Base-by-base conservation (phyloP, 345 rosid genomes). In the Moringa oleifera region DNA sequence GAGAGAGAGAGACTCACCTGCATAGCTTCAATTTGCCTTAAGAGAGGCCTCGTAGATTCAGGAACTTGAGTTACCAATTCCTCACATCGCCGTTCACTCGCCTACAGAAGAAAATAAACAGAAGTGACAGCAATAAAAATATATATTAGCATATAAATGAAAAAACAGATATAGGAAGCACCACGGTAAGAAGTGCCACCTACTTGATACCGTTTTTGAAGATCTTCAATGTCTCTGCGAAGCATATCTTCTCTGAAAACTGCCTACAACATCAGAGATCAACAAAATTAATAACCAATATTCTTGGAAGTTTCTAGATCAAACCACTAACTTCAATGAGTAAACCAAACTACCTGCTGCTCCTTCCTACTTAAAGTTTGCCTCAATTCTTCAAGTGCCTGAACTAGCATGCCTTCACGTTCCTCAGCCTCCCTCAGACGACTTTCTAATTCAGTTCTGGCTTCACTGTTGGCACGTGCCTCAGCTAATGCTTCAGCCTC, bases 61-160 rank as follows among this genome's bases (percentile, higher is more conserved):
- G 99, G 99, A 65, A 95, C 99, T 79, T 89, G 99, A 33, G 88
- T 84, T 54, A 95, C 77, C 78, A 95, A 85, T 78, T 95, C 99
- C 81, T 95, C 99, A 70, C 98, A 91, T 36, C 98, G 94, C 1
- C 99, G 93, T 71, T 95, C 99, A 83, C 94, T 91, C 76, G 87
- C 96, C 99, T 95, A 66, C 25, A 55, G 19, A 74, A 54, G 64
- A 70, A 23, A 25, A 61, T 21, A 52, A 24, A 21, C 56, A 49
- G 65, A 64, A 55, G 33, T n/a, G 52, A 70, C 47, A 41, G 16
- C 16, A 41, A 41, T 19, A 12, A 55, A 23, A 54, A 63, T 21
- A 59, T 41, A 7, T 41, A 41, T 1, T 4, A 41, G 12, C 12
- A 7, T 41, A 41, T 15, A 41, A 23, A 53, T 23, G 58, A 36